Conservation (phyloP, 1,284 basidiomycete genomes). For the Neotropicomus parvogracilis region DNA sequence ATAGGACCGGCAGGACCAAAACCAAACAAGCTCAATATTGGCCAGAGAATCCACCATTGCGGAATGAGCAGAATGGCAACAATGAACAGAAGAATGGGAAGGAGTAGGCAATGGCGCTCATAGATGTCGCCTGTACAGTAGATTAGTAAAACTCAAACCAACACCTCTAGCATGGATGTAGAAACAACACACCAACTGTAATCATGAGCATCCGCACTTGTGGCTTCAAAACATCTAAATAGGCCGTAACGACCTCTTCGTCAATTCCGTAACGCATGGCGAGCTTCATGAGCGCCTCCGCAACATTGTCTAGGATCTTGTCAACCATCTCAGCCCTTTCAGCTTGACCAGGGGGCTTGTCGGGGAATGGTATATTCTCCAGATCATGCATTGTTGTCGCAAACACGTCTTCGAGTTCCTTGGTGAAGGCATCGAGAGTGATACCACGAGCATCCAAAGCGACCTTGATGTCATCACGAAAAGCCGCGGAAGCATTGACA, state of each 20-base stretch:
- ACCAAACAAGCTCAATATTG: background rate
- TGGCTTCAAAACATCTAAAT: background rate
- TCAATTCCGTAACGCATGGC: slow-evolving; percentile 1
- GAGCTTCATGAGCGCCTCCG: background rate
- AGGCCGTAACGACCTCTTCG: background rate
- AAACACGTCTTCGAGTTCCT: slow-evolving; percentile 9
- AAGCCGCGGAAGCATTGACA: slow-evolving; percentile 7
- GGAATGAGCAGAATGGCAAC: background rate
- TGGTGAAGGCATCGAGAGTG: slow-evolving; percentile 1
- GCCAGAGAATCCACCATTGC: background rate
- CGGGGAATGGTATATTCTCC: background rate
- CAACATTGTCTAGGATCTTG: slow-evolving; percentile 4
- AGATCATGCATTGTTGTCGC: background rate
- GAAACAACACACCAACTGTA: slow-evolving; percentile 10
- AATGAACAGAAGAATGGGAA: background rate
- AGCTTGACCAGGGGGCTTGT: slow-evolving; percentile 1
- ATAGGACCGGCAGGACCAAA: background rate
- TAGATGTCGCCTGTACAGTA: background rate
- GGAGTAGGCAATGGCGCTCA: background rate
- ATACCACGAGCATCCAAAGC: slow-evolving; percentile 5
- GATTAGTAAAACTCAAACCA: too few species aligned
- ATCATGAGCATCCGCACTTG: background rate
- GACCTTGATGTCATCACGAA: slow-evolving; percentile 6
- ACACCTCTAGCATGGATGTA: fast-evolving
- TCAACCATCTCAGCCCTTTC: slow-evolving; percentile 8